Conservation (phyloP, 2,329 filamentous ascomycete genomes). For the Pleomassaria siparia region DNA sequence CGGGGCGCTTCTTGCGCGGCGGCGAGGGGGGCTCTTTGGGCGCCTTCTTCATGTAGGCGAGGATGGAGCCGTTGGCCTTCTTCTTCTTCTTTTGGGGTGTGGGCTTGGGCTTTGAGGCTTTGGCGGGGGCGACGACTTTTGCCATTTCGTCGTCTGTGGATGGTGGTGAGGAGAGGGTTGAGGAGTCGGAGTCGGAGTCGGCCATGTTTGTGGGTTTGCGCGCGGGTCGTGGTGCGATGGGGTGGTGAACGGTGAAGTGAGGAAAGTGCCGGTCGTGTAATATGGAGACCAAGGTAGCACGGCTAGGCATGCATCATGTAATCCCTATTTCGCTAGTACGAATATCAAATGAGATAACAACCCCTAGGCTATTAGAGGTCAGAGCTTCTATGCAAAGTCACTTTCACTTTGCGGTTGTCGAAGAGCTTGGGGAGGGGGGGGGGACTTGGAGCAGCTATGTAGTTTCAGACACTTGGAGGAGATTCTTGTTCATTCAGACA, state of each 20-base stretch:
- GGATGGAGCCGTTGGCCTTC: constrained; percentile 38
- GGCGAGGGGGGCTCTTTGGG: constrained; percentile 45
- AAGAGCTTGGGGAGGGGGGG: neutral
- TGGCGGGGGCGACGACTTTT: constrained; percentile 24
- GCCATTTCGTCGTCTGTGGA: constrained; percentile 60
- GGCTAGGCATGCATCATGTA: constrained; percentile 41
- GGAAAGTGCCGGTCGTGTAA: constrained; percentile 14
- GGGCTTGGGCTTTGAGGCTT: constrained; percentile 28
- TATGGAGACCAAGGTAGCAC: constrained; percentile 27
- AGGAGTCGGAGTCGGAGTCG: constrained; percentile 58
- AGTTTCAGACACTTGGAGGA: neutral
- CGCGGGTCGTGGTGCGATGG: constrained; percentile 19
- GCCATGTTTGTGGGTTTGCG: constrained; percentile 47
- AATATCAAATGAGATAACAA: constrained; percentile 2
- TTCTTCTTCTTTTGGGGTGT: constrained; percentile 27
- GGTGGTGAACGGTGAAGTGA: constrained; percentile 22
- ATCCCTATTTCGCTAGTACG: constrained; percentile 36
- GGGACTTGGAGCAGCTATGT: neutral
- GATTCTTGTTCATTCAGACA: neutral
- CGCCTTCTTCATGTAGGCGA: constrained; percentile 44
- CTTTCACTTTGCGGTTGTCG: neutral
- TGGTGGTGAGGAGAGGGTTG: constrained; percentile 62
- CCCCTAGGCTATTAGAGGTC: neutral
- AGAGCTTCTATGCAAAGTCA: neutral
- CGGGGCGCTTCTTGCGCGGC: constrained; percentile 71